Percentiles rank a stretch among this genome's conserved stretches.
Evolutionary conservation across 169 alveolate species (phyloP).

Genomic region (Cryptosporidium sp.): DNA sequence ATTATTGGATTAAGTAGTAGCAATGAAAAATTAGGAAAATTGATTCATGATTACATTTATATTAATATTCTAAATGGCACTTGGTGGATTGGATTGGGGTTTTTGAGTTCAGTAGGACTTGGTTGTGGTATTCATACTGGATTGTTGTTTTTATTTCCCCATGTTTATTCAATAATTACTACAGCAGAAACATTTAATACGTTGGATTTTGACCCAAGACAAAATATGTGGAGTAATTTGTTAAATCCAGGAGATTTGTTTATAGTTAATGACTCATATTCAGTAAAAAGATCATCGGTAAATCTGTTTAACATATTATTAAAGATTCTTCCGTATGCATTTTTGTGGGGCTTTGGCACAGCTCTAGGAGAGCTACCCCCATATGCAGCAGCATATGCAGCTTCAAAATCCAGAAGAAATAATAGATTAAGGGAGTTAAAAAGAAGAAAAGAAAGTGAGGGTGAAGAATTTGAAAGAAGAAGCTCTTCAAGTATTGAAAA

Average conservation of each 20-base stretch:
- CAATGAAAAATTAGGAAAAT: not conserved
- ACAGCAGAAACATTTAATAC: constrained; percentile 82
- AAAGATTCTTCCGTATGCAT: constrained; percentile 80
- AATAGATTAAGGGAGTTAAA: constrained; percentile 23
- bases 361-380: constrained; percentile 97
- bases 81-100: constrained; percentile 86
- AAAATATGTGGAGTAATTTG: constrained; percentile 68
- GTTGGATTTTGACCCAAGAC: constrained; percentile 80
- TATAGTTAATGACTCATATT: not conserved
- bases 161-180: constrained; percentile 81
- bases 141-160: constrained; percentile 85
- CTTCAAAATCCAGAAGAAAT: constrained; percentile 81
- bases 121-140: constrained; percentile 89
- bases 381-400: constrained; percentile 93
- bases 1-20: not conserved
- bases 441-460: constrained; percentile 1
- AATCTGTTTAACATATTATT: constrained; percentile 76
- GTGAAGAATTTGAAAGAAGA: constrained; percentile 1
- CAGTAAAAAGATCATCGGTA: constrained; percentile 38
- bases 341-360: constrained; percentile 95
- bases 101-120: constrained; percentile 83
- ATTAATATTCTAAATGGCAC: constrained; percentile 74
- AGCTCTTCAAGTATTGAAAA: not conserved
- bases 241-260: constrained; percentile 59
- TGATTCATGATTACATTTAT: constrained; percentile 51